Conservation (phyloP, 805 yeast species). For the Nakazawaea ambrosiae region DNA sequence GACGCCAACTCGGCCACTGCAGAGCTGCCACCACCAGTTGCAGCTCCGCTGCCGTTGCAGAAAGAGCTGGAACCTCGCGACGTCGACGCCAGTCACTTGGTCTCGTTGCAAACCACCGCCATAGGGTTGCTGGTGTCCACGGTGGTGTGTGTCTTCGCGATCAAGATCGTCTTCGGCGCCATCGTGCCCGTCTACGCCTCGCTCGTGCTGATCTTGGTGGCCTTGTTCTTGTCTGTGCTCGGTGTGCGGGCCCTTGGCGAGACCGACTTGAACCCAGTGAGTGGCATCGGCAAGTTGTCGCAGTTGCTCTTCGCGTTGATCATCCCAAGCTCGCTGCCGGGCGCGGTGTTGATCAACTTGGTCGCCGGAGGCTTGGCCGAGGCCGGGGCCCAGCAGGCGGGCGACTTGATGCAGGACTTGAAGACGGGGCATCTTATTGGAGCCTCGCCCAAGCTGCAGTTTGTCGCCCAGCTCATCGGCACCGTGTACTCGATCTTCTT, state of each 20-base stretch:
- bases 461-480: conserved; percentile 84
- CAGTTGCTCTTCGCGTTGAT: conserved; percentile 82
- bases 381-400: conserved; percentile 99
- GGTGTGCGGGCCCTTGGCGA: conserved; percentile 96
- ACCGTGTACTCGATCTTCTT: conserved; percentile 76
- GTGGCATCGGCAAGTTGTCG: conserved; percentile 92
- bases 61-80: conserved; percentile 9
- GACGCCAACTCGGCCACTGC: conserved; percentile 6
- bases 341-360: conserved; percentile 74
- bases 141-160: conserved; percentile 56
- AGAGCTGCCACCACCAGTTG: background rate
- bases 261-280: conserved; percentile 93
- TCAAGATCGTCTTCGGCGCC: conserved; percentile 62
- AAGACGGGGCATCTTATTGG: conserved; percentile 90
- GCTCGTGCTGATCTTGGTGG: conserved; percentile 61
- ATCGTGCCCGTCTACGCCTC: conserved; percentile 68
- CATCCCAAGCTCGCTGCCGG: conserved; percentile 68
- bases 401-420: conserved; percentile 94
- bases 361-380: conserved; percentile 97
- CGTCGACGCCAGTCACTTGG: conserved; percentile 39
- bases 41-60: too few species aligned
- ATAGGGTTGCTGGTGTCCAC: conserved; percentile 64
- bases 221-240: conserved; percentile 71
- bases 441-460: conserved; percentile 90
- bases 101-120: conserved; percentile 40